Conservation (phyloP, 2,329 filamentous ascomycete species). For the Sordariomycetes sp. region DNA sequence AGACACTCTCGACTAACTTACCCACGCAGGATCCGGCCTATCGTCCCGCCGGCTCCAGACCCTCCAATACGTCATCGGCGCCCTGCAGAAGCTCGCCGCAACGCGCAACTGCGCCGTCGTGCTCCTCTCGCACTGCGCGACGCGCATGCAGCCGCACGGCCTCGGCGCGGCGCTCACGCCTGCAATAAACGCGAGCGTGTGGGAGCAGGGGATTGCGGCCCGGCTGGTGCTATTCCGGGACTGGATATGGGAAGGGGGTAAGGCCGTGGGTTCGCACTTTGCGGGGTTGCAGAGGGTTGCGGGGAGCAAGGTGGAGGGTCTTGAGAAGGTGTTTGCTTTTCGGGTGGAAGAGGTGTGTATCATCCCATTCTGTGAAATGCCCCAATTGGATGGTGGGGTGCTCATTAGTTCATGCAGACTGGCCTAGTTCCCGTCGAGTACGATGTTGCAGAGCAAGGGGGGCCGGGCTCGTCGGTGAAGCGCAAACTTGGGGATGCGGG, state of each 20-base stretch:
- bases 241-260: slow-evolving; percentile 41
- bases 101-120: slow-evolving; percentile 61
- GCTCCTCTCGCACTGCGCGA: slow-evolving; percentile 67
- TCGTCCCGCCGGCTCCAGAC: slow-evolving; percentile 33
- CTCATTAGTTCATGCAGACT: slow-evolving; percentile 16
- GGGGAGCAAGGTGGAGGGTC: slow-evolving; percentile 29
- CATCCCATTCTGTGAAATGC: background rate
- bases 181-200: slow-evolving; percentile 60
- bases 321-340: slow-evolving; percentile 35
- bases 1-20: background rate
- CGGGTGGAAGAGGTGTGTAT: slow-evolving; percentile 26
- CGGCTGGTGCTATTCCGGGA: slow-evolving; percentile 71
- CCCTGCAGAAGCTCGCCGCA: slow-evolving; percentile 63
- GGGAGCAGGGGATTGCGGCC: slow-evolving; percentile 67
- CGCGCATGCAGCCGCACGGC: slow-evolving; percentile 54
- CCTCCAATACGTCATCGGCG: slow-evolving; percentile 51
- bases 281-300: slow-evolving; percentile 53
- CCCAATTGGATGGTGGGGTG: slow-evolving; percentile 5
- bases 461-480: slow-evolving; percentile 25
- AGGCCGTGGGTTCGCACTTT: slow-evolving; percentile 37
- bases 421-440: slow-evolving; percentile 28
- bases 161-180: slow-evolving; percentile 58
- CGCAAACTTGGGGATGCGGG: slow-evolving; percentile 49
- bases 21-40: slow-evolving; percentile 17
- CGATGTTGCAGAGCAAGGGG: slow-evolving; percentile 19